Evolutionary conservation across 2,329 filamentous ascomycete genomes (phyloP), one percentile per base, ranked within the genome.

Genomic region (Ophiocordyceps camponoti-saundersi): DNA sequence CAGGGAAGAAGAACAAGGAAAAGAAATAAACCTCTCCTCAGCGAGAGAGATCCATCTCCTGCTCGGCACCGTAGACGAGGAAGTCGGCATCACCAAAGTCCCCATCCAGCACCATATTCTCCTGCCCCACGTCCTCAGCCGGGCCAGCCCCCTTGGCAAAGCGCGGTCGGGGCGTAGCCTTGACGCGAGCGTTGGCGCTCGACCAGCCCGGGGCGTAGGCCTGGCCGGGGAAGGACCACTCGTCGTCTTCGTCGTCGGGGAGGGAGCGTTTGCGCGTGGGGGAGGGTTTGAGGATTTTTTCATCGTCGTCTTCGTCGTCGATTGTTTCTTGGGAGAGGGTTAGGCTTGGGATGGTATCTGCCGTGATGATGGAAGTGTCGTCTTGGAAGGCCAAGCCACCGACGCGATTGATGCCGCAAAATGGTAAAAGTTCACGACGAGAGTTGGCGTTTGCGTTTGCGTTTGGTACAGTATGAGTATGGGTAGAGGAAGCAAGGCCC

Each of bases 351-450:
- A 72, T 53, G 12, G 64, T 62, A 45, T 70, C 65, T 16, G 56
- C 57, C 3, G 62, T 62, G 5, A 63, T 48, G 16, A 55, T 54
- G 42, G 62, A 49, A 15, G 55, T 56, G 32, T 53, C 61, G 15
- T 75, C 69, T 58, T 87, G 82, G 26, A 72, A 67, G 29, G 73
- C 73, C 41, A 81, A 65, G 0, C 84, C 84, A 39, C 84, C 85
- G 48, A 85, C 71, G 56, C 80, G 87, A 65, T 86, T 73, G 53
- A 92, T 72, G 23, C 85, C 87, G 59, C 85, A 90, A 59, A 88
- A 93, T 0, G 87, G 86, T 8, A 81, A 67, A 5, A 94, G 69
- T 58, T 92, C 87, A 30, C 73, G 68, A 34, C 65, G 62, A 7
- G 57, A 51, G 6, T 57, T 22, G 56, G 42, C 56, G 54, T 44